Base-by-base conservation (phyloP, 495 filamentous ascomycete species). In the Podospora australis region DNA sequence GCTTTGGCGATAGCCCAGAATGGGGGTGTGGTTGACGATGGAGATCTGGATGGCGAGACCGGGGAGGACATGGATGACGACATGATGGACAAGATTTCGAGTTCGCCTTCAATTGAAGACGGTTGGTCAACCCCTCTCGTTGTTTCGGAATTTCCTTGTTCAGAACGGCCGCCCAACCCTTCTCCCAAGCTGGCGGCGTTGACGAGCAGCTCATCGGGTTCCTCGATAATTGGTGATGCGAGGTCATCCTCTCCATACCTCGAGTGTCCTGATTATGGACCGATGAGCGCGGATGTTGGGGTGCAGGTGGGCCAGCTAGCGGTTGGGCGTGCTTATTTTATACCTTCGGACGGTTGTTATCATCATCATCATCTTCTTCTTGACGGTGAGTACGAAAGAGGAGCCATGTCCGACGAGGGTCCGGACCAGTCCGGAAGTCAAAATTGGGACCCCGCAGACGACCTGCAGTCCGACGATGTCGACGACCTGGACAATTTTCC, bases 51-150 rank as follows among this genome's bases (percentile, higher is more conserved):
- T 55, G 78, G 77, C 25, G 40, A 74, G 32, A 63, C 61, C 43
- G 88, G 91, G 59, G 83, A 87, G 53, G 71, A 80, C 46, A 63
- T 87, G 64, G 91, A 95, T 58, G 83, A 87, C 55, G 92, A 97
- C 62, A 86, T 90, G 72, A 87, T 91, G 84, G 92, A 96, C 71
- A 91, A 91, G 68, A 95, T 98, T 39, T 96, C 90, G 40, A 96
- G 90, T 66, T 96, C 90, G 54, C 92, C 92, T 52, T 96, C 90
- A 46, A 99, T 99, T 65, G 88, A 92, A 68, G 94, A 99, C 78
- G 92, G 92, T 98, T 79, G 72, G 90, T 89, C 54, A 58, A 50
- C 49, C 50, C 57, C 34, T 44, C 39, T 35, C 48, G 57, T n/a
- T n/a, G n/a, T 64, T 58, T 57, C 59, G 44, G 53, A 41, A 50